Evolutionary conservation across 345 rosid genomes (phyloP).

Genomic region (Noccaea bulbosa): DNA sequence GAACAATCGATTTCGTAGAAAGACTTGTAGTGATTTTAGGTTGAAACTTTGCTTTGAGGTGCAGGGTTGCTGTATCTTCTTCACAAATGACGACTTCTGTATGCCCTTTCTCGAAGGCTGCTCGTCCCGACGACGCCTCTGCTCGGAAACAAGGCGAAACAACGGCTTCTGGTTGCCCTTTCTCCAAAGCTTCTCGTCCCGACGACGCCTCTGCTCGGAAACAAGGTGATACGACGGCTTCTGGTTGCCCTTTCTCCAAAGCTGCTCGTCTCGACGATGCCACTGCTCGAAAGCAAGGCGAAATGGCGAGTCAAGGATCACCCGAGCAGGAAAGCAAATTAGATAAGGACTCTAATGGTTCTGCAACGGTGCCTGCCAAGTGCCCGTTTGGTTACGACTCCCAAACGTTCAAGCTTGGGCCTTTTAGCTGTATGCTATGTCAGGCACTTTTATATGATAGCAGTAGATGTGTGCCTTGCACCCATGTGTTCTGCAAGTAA

Average conservation of each 20-base stretch:
- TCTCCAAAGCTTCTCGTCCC: slow-evolving; percentile 68
- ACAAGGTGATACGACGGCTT: slow-evolving; percentile 31
- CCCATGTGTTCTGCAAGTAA: slow-evolving; percentile 91
- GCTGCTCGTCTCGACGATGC: slow-evolving; percentile 64
- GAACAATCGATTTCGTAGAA: not conserved
- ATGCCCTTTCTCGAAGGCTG: slow-evolving; percentile 69
- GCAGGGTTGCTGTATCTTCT: slow-evolving; percentile 23
- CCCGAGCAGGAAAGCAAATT: slow-evolving; percentile 42
- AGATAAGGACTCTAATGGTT: slow-evolving; percentile 47
- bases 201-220: slow-evolving; percentile 52
- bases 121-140: slow-evolving; percentile 61
- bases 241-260: slow-evolving; percentile 69
- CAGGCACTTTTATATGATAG: slow-evolving; percentile 81
- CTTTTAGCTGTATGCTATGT: slow-evolving; percentile 91
- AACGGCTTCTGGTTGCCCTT: slow-evolving; percentile 54
- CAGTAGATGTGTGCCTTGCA: slow-evolving; percentile 87
- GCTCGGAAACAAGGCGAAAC: slow-evolving; percentile 18
- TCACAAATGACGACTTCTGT: slow-evolving; percentile 65
- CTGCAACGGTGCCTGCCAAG: slow-evolving; percentile 63
- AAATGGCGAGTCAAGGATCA: slow-evolving; percentile 40
- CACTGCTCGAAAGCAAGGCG: slow-evolving; percentile 4
- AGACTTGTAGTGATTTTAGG: slow-evolving; percentile 21
- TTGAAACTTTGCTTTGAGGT: not conserved
- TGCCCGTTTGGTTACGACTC: slow-evolving; percentile 97
- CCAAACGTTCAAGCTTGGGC: slow-evolving; percentile 89